Conservation (phyloP, 2,329 filamentous ascomycete genomes). For the Botrytis squamosa region DNA sequence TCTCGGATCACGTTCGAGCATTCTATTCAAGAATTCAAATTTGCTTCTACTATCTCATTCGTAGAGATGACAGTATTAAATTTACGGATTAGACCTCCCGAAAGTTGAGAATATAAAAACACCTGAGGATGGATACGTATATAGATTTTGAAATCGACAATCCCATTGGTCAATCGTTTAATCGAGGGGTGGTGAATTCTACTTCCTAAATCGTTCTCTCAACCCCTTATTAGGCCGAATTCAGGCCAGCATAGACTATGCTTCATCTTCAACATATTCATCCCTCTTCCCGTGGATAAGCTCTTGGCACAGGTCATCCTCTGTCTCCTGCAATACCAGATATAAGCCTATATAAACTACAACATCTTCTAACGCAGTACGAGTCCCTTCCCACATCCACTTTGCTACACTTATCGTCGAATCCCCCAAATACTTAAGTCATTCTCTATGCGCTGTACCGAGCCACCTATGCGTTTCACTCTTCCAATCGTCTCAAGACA, state of each 20-base stretch:
- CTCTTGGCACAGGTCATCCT: accelerated
- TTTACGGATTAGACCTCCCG: not conserved
- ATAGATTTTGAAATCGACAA: not conserved
- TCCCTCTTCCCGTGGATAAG: accelerated
- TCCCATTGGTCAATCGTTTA: not conserved
- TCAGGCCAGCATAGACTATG: not conserved
- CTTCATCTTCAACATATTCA: not conserved
- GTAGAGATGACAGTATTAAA: not conserved
- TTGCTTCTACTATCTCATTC: not conserved
- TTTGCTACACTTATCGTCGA: not conserved
- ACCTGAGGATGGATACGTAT: not conserved
- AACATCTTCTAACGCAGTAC: not conserved
- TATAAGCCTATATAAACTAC: not conserved
- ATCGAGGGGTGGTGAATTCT: not conserved
- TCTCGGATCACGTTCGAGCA: conserved; percentile 9
- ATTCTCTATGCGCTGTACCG: not conserved
- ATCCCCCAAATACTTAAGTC: not conserved
- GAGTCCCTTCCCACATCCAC: not conserved
- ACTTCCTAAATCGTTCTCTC: not conserved
- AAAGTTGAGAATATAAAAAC: accelerated
- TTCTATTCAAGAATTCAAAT: not conserved
- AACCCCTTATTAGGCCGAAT: not conserved
- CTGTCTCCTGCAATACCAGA: not conserved
- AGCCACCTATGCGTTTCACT: accelerated
- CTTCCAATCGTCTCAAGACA: not conserved